phyloP scores from a whole-genome alignment of 1,284 basidiomycete genomes.

The Leucoagaricus sp. region DNA sequence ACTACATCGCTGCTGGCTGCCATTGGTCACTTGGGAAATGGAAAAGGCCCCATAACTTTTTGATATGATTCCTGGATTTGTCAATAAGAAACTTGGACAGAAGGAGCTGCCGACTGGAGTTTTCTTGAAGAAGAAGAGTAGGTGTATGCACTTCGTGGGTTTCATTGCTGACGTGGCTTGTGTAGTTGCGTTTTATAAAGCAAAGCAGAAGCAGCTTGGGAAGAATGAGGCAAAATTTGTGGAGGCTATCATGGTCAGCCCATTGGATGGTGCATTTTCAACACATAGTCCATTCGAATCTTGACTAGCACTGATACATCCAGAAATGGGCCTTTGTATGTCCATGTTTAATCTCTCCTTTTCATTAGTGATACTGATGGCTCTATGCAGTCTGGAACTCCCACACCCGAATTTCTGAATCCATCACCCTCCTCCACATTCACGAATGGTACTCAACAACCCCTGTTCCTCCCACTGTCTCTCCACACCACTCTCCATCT shows the following conservation, averaged over 20 bases:
- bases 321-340: constrained; percentile 64
- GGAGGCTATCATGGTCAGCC: constrained; percentile 60
- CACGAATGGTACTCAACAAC: constrained; percentile 30
- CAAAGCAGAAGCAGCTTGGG: constrained; percentile 58
- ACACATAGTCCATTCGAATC: background rate
- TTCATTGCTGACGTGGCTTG: background rate
- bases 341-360: constrained; percentile 9
- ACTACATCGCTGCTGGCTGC: constrained; percentile 73
- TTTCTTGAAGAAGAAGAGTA: constrained; percentile 72
- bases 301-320: background rate
- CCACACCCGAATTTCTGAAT: constrained; percentile 54
- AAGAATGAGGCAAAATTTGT: constrained; percentile 52
- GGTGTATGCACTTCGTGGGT: constrained; percentile 18
- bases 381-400: constrained; percentile 67
- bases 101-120: constrained; percentile 74
- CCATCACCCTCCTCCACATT: constrained; percentile 58
- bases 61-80: constrained; percentile 57
- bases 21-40: constrained; percentile 54
- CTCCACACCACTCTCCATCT: constrained; percentile 3
- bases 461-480: constrained; percentile 15
- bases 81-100: constrained; percentile 64
- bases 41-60: constrained; percentile 60
- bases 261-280: constrained; percentile 58
- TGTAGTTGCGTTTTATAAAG: constrained; percentile 71
- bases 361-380: background rate